Conservation (phyloP, 2,329 filamentous ascomycete species). For the Phoma sp. region DNA sequence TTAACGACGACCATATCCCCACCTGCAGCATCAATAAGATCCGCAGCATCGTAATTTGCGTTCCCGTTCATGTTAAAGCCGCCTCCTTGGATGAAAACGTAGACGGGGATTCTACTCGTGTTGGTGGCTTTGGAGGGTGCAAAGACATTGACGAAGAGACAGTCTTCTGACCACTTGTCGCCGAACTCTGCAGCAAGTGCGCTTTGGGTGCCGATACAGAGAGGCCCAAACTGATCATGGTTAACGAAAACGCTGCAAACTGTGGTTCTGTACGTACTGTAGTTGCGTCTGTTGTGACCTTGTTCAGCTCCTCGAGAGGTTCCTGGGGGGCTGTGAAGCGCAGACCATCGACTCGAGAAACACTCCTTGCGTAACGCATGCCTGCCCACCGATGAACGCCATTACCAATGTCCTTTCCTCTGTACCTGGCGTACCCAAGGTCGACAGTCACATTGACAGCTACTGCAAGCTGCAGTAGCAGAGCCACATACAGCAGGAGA, state of each 20-base stretch:
- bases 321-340: conserved; percentile 72
- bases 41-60: conserved; percentile 44
- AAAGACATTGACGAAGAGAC: conserved; percentile 49
- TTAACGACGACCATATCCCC: conserved; percentile 47
- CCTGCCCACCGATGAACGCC: conserved; percentile 76
- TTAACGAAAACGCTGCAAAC: not conserved
- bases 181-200: conserved; percentile 36
- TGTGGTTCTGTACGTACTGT: not conserved
- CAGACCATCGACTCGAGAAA: conserved; percentile 40
- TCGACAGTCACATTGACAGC: conserved; percentile 59
- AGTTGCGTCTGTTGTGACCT: conserved; percentile 57
- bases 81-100: conserved; percentile 51
- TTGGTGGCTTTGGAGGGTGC: conserved; percentile 45
- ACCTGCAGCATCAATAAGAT: conserved; percentile 41
- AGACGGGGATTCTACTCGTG: conserved; percentile 45
- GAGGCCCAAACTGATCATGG: conserved; percentile 36
- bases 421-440: conserved; percentile 71
- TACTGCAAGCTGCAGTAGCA: conserved; percentile 29
- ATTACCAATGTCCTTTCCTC: conserved; percentile 60
- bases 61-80: conserved; percentile 48
- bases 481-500: conserved; percentile 31
- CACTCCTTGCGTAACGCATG: conserved; percentile 68
- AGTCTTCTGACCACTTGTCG: conserved; percentile 46
- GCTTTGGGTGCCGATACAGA: conserved; percentile 40
- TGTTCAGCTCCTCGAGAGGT: conserved; percentile 55